These are phyloP conservation scores for Myrica gale DNA, from an alignment of 306 rosid genomes.

Conservation along the genomic window DNA sequence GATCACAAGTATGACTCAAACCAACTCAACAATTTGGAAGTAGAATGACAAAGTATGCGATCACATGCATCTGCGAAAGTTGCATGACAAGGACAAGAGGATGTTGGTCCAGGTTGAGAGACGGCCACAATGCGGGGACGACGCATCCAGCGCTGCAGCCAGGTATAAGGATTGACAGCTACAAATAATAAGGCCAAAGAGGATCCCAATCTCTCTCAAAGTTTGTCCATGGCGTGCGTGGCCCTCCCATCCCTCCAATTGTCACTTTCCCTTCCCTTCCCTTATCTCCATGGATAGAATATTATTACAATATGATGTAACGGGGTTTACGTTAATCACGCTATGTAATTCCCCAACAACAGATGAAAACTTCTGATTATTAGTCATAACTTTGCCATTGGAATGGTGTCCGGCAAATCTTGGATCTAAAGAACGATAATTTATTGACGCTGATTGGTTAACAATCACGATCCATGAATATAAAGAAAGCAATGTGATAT, in stretches of 20 bases:
- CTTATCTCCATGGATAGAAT: background rate
- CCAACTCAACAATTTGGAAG: background rate
- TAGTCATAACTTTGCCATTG: too few relatives aligned
- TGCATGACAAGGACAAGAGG: background rate
- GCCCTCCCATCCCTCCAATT: background rate
- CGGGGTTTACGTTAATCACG: too few relatives aligned
- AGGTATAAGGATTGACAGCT: constrained; percentile 26
- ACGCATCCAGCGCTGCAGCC: constrained; percentile 23
- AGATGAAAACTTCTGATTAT: too few relatives aligned
- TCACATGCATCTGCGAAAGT: background rate
- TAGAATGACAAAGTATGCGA: background rate
- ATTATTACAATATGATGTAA: background rate
- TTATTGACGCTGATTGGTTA: too few relatives aligned
- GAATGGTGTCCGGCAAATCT: too few relatives aligned
- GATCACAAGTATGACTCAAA: background rate
- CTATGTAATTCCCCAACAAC: too few relatives aligned
- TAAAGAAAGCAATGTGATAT: too few relatives aligned
- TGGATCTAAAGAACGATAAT: too few relatives aligned
- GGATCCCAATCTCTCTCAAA: background rate
- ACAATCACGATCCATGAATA: too few relatives aligned
- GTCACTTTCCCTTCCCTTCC: background rate
- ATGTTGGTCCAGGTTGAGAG: background rate
- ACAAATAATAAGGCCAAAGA: constrained; percentile 18
- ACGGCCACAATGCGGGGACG: constrained; percentile 1
- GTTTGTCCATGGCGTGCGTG: background rate